These are phyloP conservation scores for Ophiocordyceps sinensis DNA, from an alignment of 2,329 filamentous ascomycete genomes.

Conservation along the genomic window DNA sequence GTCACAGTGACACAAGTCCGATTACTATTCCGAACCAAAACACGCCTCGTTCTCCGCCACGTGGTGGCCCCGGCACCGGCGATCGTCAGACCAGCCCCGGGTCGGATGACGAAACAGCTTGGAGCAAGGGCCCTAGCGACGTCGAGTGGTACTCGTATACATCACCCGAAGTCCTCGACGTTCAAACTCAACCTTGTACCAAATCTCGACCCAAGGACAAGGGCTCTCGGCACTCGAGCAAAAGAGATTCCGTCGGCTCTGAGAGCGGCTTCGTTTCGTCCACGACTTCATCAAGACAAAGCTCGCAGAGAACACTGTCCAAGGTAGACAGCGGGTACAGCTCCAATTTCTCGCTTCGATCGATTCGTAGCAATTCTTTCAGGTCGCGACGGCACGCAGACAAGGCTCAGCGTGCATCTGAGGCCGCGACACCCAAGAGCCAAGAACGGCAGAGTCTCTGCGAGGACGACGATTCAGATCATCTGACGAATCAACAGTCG, in stretches of 20 bases:
- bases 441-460: not conserved
- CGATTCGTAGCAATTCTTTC: conserved; percentile 25
- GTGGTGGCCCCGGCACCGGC: too few species aligned
- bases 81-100: too few species aligned
- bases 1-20: too few species aligned
- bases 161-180: conserved; percentile 19
- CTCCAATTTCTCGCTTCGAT: conserved; percentile 43
- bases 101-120: not conserved
- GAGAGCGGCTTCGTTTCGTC: conserved; percentile 37
- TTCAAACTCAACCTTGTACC: conserved; percentile 28
- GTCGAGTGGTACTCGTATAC: conserved; percentile 16
- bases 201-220: conserved; percentile 15
- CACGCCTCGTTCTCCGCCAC: too few species aligned
- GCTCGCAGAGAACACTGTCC: conserved; percentile 28
- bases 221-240: conserved; percentile 1
- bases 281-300: conserved; percentile 28
- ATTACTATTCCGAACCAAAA: too few species aligned
- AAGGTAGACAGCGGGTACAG: conserved; percentile 49
- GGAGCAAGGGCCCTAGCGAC: not conserved
- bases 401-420: not conserved
- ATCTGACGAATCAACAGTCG: not conserved
- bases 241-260: conserved; percentile 11
- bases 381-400: conserved; percentile 8
- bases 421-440: not conserved
- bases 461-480: not conserved